These are phyloP conservation scores for Raddia guianensis DNA, from an alignment of 176 grass and related monocot genomes.

Conservation along the genomic window DNA sequence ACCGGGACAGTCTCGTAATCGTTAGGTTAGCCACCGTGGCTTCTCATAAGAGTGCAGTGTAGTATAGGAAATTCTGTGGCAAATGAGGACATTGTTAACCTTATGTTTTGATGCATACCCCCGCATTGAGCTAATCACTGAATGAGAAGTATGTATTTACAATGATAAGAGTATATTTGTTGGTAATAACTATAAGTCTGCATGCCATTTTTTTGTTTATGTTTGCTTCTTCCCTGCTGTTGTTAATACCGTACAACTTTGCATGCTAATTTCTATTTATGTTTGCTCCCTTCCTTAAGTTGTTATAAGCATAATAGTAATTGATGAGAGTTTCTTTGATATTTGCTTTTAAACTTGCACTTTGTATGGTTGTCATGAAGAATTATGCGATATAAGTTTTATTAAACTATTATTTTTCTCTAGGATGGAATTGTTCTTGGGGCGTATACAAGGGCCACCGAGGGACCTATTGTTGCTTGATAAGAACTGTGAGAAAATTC, in stretches of 20 bases:
- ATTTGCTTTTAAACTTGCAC: background rate
- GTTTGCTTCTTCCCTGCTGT: background rate
- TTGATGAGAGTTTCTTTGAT: background rate
- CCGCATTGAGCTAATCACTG: too few species aligned
- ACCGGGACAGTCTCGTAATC: background rate
- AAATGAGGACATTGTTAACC: too few species aligned
- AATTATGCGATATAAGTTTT: constrained; percentile 3
- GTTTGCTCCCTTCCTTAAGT: background rate
- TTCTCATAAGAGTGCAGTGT: background rate
- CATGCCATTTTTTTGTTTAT: background rate
- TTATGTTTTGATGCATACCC: too few species aligned
- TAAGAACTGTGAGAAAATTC: constrained; percentile 95
- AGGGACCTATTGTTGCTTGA: constrained; percentile 97
- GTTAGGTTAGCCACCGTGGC: too few species aligned
- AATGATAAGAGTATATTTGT: constrained; percentile 7
- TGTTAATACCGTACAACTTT: constrained; percentile 5
- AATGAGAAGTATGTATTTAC: too few species aligned
- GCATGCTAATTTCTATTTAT: background rate
- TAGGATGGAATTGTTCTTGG: constrained; percentile 97
- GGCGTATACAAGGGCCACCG: constrained; percentile 92
- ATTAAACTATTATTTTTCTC: constrained; percentile 26
- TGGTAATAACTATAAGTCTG: constrained; percentile 4
- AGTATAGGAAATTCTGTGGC: background rate
- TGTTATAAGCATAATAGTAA: constrained; percentile 1
- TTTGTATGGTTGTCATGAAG: constrained; percentile 23